Evolutionary conservation across 768 basidiomycete species (phyloP).

Genomic region (Pleurotus tuoliensis): DNA sequence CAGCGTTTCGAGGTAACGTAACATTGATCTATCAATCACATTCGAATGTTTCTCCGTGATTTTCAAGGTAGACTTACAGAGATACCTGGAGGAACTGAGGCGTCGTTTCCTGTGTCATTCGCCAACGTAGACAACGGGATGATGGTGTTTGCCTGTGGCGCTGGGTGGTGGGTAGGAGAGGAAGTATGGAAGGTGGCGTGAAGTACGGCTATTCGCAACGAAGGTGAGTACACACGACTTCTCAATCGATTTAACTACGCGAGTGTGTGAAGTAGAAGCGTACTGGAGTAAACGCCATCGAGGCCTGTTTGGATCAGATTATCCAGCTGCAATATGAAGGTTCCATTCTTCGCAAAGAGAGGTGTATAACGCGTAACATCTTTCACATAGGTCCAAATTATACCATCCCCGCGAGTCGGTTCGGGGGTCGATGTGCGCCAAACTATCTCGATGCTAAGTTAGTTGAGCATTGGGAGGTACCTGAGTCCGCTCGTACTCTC

Average conservation of each 20-base stretch:
- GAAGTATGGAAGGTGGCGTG: conserved; percentile 72
- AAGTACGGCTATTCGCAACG: conserved; percentile 52
- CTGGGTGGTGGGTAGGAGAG: conserved; percentile 51
- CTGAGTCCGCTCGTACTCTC: conserved; percentile 48
- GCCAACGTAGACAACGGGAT: conserved; percentile 66
- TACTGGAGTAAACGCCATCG: conserved; percentile 70
- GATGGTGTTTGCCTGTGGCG: conserved; percentile 57
- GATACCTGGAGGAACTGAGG: conserved; percentile 70
- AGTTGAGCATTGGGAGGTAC: neutral
- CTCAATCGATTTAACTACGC: no score
- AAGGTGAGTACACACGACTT: neutral
- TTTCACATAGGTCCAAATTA: conserved; percentile 77
- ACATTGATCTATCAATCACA: conserved; percentile 48
- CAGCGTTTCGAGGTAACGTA: conserved; percentile 66
- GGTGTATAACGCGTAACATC: conserved; percentile 73
- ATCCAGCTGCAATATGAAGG: conserved; percentile 71
- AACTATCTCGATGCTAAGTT: conserved; percentile 33
- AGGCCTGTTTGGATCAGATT: conserved; percentile 57
- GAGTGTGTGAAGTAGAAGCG: conserved; percentile 12
- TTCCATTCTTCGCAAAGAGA: conserved; percentile 63
- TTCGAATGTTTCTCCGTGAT: neutral
- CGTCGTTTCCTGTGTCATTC: conserved; percentile 63
- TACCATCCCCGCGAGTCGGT: conserved; percentile 60
- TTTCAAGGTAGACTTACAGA: conserved; percentile 41
- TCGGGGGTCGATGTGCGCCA: conserved; percentile 86